Conservation (phyloP, 495 filamentous ascomycete species). For the Aspergillus olivimuriae region DNA sequence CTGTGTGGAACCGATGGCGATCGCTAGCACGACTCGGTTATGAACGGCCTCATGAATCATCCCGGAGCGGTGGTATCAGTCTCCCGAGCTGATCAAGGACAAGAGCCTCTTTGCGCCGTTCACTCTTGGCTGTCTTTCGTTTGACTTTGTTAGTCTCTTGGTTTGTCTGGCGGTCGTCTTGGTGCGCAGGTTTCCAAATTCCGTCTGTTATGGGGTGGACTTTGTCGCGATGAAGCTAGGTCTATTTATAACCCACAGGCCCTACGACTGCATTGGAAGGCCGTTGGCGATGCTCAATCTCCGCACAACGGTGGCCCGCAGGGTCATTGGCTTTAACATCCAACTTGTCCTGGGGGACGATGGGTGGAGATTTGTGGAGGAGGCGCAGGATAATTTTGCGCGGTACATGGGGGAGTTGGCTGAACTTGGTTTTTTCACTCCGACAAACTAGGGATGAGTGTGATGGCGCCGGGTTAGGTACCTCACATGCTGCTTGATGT, state of each 20-base stretch:
- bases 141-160: neutral
- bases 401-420: neutral
- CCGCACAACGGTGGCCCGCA: conserved; percentile 10
- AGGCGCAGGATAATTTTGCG: neutral
- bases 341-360: conserved; percentile 2
- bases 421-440: no score
- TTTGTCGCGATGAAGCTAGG: no score
- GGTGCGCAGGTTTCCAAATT: no score
- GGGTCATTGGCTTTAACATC: conserved; percentile 12
- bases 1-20: neutral
- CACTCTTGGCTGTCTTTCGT: conserved; percentile 7
- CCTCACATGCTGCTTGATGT: no score
- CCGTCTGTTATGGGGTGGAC: no score
- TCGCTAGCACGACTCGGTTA: conserved; percentile 24
- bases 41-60: conserved; percentile 32
- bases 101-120: conserved; percentile 47
- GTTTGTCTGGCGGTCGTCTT: neutral
- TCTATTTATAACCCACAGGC: no score
- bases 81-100: conserved; percentile 40
- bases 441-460: no score
- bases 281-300: conserved; percentile 12
- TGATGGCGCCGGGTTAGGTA: no score
- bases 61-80: conserved; percentile 48
- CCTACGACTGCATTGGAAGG: conserved; percentile 11
- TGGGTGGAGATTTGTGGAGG: neutral